Percentiles rank a stretch among this genome's conserved stretches.
These are phyloP conservation scores for Asterophora parasitica DNA, from an alignment of 768 basidiomycete species.

Conservation along the genomic window DNA sequence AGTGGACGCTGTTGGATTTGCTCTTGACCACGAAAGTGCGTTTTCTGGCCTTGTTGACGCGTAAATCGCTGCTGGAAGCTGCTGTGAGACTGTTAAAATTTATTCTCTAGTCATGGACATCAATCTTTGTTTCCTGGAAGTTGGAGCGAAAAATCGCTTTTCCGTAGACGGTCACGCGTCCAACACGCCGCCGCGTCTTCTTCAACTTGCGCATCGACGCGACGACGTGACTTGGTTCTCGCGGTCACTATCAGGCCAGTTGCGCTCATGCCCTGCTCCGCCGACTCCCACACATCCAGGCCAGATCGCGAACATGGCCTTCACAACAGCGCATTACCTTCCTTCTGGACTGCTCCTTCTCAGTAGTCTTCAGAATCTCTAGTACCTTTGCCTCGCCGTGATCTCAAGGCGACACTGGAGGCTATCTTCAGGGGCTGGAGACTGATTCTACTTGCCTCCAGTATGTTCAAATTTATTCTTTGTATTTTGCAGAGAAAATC, in stretches of 20 bases:
- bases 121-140: too few species aligned
- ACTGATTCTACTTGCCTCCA: constrained; percentile 50
- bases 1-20: background rate
- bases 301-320: constrained; percentile 3
- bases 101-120: too few species aligned
- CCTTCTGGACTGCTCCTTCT: constrained; percentile 11
- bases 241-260: too few species aligned
- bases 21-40: background rate
- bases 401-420: background rate
- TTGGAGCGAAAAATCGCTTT: too few species aligned
- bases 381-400: background rate
- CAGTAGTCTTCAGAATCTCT: constrained; percentile 11
- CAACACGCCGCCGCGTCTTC: too few species aligned
- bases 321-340: constrained; percentile 8
- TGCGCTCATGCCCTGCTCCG: too few species aligned
- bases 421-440: constrained; percentile 41
- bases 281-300: too few species aligned
- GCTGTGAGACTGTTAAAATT: too few species aligned
- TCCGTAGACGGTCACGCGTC: constrained; percentile 5
- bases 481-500: too few species aligned
- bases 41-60: constrained; percentile 2
- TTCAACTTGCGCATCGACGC: too few species aligned
- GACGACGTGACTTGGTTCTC: too few species aligned
- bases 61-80: background rate
- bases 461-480: constrained; percentile 28